Evolutionary conservation across 495 filamentous ascomycete genomes (phyloP), one percentile per base, ranked within the genome.

Genomic region (Podospora tetraspora): DNA sequence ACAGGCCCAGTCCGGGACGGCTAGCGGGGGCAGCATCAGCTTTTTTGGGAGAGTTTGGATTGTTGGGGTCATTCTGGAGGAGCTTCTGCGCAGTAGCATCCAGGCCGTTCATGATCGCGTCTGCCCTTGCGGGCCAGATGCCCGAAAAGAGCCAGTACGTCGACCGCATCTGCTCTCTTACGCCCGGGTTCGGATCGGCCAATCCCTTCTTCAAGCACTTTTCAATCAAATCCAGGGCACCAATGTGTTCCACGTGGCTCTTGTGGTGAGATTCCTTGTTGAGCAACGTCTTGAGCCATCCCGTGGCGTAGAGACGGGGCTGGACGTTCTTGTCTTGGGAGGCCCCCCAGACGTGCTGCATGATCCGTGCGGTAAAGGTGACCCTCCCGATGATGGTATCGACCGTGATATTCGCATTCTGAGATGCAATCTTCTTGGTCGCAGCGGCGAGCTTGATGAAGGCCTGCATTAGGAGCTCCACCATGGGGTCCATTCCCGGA

Each of bases 261-360:
- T 92, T 96, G 73, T 96, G 89, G 70, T 90, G 86, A 3, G 87
- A 79, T 75, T 97, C 91, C 68, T 91, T 91, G 64, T 82, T 89
- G 32, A 99, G 78, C 37, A 98, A 70, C 3, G 90, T 92, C 76
- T 87, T 91, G 13, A 98, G 79, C 95, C 95, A 99, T 13, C 87
- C 90, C 22, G 91, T 79, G 12, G 89, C 89, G 78, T 87, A 97
- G 2, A 85, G 85, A 62, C 95, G 87, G 27, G 93, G 85, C 70
- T 92, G 89, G 2, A 92, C 88, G 76, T 97, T 98, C 80, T 97
- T 99, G 76, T 98, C 95, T 74, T 94, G 89, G 63, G 84, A 89
- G 29, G 96, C 93, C 66, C 78, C 78, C 76, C 86, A 87, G 34
- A 98, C 81, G 72, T 97, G 93, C 72, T 96, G 91, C 81, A 97